Evolutionary conservation across 306 rosid genomes (phyloP), one percentile per base, ranked within the genome.

Genomic region (Biancaea sappan): DNA sequence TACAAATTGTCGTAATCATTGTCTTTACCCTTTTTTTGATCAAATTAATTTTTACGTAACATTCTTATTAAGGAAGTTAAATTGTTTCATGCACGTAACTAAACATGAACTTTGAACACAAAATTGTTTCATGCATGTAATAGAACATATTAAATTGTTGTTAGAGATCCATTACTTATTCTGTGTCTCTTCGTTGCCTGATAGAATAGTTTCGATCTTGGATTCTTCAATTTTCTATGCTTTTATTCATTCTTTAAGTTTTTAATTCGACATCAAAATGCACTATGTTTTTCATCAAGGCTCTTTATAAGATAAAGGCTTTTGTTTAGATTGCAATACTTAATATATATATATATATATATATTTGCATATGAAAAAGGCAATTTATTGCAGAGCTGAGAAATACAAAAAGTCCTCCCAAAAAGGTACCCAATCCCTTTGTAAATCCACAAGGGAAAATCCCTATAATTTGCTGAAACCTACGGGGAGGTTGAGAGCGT

Each of bases 11-110:
- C 68, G 31, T 32, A 41, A 26, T 79, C 38, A 25, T 76, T 4
- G 4, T 83, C 25, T 41, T 73, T 61, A 15, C 52, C 50, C 4
- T 53, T 69, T 18, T 41, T 69, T 69, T 67, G 24, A 32, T 59
- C 44, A 46, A 22, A 50, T 18, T 43, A 2, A 5, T 2, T 34
- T 66, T 60, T 0, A 41, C 28, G 65, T 29, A 58, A 31, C 65
- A 65, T 58, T 38, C 31, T 64, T 24, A 58, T 28, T 40, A 58
- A 68, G 74, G 61, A 66, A 77, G 77, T 65, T 22, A 26, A 75
- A 56, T 10, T 74, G 41, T 61, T 44, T 74, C 69, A 0, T 40
- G 46, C 14, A 40, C 69, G n/a, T n/a, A n/a, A n/a, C n/a, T n/a
- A n/a, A n/a, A n/a, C n/a, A n/a, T n/a, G n/a, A n/a, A n/a, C n/a